Conservation (phyloP, 257 asterid species). For the Solanum sitiens region DNA sequence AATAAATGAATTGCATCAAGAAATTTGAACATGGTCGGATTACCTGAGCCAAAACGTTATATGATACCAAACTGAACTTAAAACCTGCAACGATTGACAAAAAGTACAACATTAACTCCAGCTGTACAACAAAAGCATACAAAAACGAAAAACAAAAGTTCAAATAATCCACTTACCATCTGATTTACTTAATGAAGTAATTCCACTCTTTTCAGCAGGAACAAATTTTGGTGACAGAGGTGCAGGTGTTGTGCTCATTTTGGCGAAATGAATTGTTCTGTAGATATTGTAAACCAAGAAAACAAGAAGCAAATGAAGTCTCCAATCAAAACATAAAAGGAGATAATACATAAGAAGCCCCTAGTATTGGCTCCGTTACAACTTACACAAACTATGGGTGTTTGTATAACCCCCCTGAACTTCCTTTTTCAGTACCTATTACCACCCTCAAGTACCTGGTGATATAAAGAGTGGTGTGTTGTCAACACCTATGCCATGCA, state of each 20-base stretch:
- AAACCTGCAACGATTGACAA: constrained; percentile 35
- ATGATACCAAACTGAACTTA: constrained; percentile 73
- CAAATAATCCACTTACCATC: constrained; percentile 30
- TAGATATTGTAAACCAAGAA: constrained; percentile 1
- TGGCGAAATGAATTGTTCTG: constrained; percentile 41
- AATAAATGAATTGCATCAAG: neutral
- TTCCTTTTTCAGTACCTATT: neutral
- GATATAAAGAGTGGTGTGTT: neutral
- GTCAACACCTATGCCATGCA: neutral
- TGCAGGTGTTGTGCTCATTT: constrained; percentile 45
- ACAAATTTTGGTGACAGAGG: constrained; percentile 59
- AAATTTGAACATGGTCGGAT: neutral
- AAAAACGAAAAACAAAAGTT: neutral
- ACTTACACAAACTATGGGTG: neutral
- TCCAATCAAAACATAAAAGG: neutral
- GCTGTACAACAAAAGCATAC: neutral
- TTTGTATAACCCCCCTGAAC: neutral
- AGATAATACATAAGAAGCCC: neutral
- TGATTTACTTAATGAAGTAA: constrained; percentile 42
- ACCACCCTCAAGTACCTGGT: neutral
- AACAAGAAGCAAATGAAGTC: neutral
- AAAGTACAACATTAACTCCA: neutral
- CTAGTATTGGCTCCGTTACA: neutral
- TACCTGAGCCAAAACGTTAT: constrained; percentile 93
- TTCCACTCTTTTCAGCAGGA: constrained; percentile 60